A percentile compares a stretch with the other conserved stretches of the same genome.
phyloP scores from a whole-genome alignment of 2,329 filamentous ascomycete genomes.

The Phoma sp. region DNA sequence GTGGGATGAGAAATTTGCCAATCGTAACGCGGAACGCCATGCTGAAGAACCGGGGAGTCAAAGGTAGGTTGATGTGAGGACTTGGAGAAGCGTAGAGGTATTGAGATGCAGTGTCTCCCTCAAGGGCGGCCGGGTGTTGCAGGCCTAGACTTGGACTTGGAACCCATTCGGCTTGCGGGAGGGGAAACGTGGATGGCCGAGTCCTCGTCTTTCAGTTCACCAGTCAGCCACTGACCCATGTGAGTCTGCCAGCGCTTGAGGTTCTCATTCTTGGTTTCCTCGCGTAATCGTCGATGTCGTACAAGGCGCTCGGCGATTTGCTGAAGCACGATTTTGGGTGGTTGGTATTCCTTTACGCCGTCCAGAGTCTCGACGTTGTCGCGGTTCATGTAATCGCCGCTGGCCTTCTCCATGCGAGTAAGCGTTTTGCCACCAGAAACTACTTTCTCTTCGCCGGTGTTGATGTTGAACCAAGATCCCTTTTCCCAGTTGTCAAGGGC shows the following conservation, averaged over 20 bases:
- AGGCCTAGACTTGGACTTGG: slow-evolving; percentile 9
- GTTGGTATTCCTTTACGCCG: slow-evolving; percentile 53
- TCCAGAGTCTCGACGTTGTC: slow-evolving; percentile 43
- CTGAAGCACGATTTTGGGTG: slow-evolving; percentile 53
- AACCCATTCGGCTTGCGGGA: not conserved
- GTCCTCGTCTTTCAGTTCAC: slow-evolving; percentile 41
- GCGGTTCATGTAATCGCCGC: slow-evolving; percentile 50
- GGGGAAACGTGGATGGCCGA: slow-evolving; percentile 10
- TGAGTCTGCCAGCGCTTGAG: slow-evolving; percentile 48
- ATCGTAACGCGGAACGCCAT: slow-evolving; percentile 10
- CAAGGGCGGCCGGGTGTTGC: not conserved
- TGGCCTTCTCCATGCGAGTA: slow-evolving; percentile 55
- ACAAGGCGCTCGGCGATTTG: slow-evolving; percentile 59
- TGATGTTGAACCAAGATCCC: slow-evolving; percentile 49
- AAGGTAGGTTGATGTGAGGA: not conserved
- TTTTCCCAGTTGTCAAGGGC: slow-evolving; percentile 57
- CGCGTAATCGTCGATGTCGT: slow-evolving; percentile 53
- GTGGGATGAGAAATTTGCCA: not conserved
- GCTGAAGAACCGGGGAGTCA: not conserved
- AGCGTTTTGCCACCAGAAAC: slow-evolving; percentile 55
- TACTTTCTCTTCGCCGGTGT: slow-evolving; percentile 35
- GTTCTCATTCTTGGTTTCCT: slow-evolving; percentile 46
- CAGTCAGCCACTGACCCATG: slow-evolving; percentile 50
- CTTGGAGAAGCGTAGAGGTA: not conserved
- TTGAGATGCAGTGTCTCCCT: not conserved